A percentile compares a stretch with the other conserved stretches of the same genome.
phyloP scores from a whole-genome alignment of 352 stramenopile genomes.

The Phytophthora palmivora region DNA sequence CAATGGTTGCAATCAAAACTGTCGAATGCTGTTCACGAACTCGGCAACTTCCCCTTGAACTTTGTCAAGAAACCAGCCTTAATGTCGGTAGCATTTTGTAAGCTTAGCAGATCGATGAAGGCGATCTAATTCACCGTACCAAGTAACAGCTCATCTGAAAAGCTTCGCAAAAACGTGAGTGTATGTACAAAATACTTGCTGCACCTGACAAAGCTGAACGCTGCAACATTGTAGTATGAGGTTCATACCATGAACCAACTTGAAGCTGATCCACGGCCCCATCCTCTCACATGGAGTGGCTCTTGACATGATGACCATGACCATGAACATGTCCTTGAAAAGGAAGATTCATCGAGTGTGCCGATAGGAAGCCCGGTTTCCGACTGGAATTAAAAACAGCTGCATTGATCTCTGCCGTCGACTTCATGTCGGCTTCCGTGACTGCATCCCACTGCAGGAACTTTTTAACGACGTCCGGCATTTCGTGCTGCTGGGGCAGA shows the following conservation, averaged over 20 bases:
- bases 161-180: constrained; percentile 9
- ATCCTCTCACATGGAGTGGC: constrained; percentile 5
- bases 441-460: constrained; percentile 69
- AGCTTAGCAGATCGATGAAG: background rate
- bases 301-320: constrained; percentile 15
- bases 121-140: background rate
- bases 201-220: too few species aligned
- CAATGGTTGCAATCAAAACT: too few species aligned
- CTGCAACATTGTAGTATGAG: too few species aligned
- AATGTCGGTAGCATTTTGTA: background rate
- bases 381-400: constrained; percentile 34
- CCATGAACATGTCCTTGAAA: constrained; percentile 37
- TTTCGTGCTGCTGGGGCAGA: constrained; percentile 45
- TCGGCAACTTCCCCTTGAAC: too few species aligned
- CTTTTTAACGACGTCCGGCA: constrained; percentile 55
- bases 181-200: constrained; percentile 10
- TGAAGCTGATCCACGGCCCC: background rate
- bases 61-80: background rate
- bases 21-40: too few species aligned
- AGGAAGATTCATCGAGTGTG: constrained; percentile 76
- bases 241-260: background rate
- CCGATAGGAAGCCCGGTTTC: constrained; percentile 48
- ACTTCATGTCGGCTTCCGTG: constrained; percentile 67
- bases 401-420: constrained; percentile 43
- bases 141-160: background rate